Conservation (phyloP, 768 basidiomycete genomes). For the Boletus pseudo-olivaceus region DNA sequence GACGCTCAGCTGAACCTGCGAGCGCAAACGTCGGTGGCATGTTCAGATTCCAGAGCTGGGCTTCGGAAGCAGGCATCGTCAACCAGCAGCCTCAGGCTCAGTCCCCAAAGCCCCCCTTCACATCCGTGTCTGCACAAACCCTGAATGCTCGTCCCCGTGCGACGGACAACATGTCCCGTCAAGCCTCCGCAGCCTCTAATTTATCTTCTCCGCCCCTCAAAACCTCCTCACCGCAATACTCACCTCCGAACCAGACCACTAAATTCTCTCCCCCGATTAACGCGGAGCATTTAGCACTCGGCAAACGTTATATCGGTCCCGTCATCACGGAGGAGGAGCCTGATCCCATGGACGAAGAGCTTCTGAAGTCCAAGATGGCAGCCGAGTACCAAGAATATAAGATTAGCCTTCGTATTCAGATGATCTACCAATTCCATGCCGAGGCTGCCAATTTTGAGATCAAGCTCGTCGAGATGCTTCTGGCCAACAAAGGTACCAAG, state of each 20-base stretch:
- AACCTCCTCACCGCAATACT: constrained; percentile 23
- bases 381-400: constrained; percentile 31
- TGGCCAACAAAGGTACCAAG: constrained; percentile 27
- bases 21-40: constrained; percentile 9
- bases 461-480: constrained; percentile 26
- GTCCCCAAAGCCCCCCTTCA: constrained; percentile 2
- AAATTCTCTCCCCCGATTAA: constrained; percentile 26
- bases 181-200: constrained; percentile 25
- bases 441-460: constrained; percentile 31
- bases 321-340: constrained; percentile 26
- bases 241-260: constrained; percentile 20
- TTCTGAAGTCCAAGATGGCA: constrained; percentile 33
- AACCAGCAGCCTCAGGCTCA: too few relatives aligned
- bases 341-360: constrained; percentile 26
- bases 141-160: constrained; percentile 24
- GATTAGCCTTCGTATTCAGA: constrained; percentile 31
- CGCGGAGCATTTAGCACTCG: constrained; percentile 19
- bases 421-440: constrained; percentile 32
- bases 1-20: constrained; percentile 18
- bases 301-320: constrained; percentile 34
- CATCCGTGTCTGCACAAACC: constrained; percentile 7
- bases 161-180: constrained; percentile 29
- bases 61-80: constrained; percentile 28
- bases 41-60: constrained; percentile 30
- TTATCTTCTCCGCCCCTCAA: constrained; percentile 21